A percentile compares a stretch with the other conserved stretches of the same genome.
phyloP scores from a whole-genome alignment of 192 early-diverging fungal species.

The Podila verticillata region DNA sequence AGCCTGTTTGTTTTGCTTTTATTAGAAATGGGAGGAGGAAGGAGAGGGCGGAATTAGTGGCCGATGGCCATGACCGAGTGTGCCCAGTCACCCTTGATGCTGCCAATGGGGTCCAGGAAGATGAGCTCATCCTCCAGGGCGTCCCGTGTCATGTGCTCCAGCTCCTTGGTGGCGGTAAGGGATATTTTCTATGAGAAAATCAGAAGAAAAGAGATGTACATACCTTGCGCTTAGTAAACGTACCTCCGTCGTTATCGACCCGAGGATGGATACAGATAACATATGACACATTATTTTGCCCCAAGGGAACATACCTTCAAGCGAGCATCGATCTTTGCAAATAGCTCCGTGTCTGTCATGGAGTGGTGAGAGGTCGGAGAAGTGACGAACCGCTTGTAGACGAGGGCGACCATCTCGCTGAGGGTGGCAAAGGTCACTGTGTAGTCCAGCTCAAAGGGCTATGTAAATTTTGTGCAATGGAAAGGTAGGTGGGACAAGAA shows the following conservation, averaged over 20 bases:
- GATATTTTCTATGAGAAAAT: conserved; percentile 20
- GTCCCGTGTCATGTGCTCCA: conserved; percentile 14
- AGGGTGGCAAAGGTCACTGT: conserved; percentile 23
- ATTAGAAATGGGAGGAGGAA: too few relatives aligned
- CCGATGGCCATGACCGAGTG: conserved; percentile 7
- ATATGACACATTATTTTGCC: too few relatives aligned
- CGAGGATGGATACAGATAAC: too few relatives aligned
- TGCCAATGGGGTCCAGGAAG: conserved; percentile 14
- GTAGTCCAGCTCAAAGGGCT: conserved; percentile 47
- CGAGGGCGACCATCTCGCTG: conserved; percentile 22
- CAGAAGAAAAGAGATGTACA: not conserved
- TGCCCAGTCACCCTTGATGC: conserved; percentile 7
- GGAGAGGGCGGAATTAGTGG: not conserved
- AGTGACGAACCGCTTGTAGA: conserved; percentile 32
- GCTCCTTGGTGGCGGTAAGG: conserved; percentile 1
- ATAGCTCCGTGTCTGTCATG: conserved; percentile 7
- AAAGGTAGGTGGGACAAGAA: too few relatives aligned
- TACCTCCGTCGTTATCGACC: not conserved
- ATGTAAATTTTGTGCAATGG: not conserved
- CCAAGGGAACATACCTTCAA: conserved; percentile 14
- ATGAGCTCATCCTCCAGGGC: conserved; percentile 21
- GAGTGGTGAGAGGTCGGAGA: conserved; percentile 1
- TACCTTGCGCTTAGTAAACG: not conserved
- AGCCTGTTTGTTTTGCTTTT: not conserved
- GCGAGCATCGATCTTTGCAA: conserved; percentile 30